Base-by-base conservation (phyloP, 306 rosid genomes). In the Sicyos edulis region DNA sequence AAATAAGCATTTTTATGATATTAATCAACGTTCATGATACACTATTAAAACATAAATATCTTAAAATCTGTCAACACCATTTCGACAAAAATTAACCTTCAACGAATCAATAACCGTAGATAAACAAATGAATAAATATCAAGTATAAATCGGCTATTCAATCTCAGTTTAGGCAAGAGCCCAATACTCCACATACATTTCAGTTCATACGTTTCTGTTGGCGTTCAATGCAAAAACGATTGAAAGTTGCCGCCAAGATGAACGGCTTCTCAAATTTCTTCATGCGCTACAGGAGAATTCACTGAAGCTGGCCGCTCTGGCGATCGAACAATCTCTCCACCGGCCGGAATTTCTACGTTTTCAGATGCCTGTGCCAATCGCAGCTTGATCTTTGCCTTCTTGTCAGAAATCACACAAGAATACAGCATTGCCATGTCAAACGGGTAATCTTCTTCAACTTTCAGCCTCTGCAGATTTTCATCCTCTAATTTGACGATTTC, bases 401-500 rank as follows among this genome's bases (percentile, higher is more conserved):
- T 80, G 87, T 89, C 85, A 55, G 78, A 81, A 81, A 89, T 79
- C 17, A 59, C n/a, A 21, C 86, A 57, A 26, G 70, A 60, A 68
- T 79, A 86, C 71, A 77, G 49, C 66, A 68, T 67, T 32, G 81
- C 75, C 53, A 82, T 76, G 1, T 68, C 75, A 52, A 73, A 53
- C 0, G 78, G 71, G 73, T 10, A 73, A 58, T 60, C 60, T 32
- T 77, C 74, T 63, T 86, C 86, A 34, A 77, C 72, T 66, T 78
- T 75, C 80, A 82, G 34, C 42, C 76, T 82, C 62, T 81, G 85
- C 32, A 71, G 74, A 74, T 76, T 78, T 81, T 84, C 86, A 20
- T 85, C 86, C 82, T 78, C 85, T 37, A 78, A 53, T 76, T 85
- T 89, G 71, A 88, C 55, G 60, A 80, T 59, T 66, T 75, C 73